These are phyloP conservation scores for Mycena latifolia DNA, from an alignment of 768 basidiomycete species.

Conservation along the genomic window DNA sequence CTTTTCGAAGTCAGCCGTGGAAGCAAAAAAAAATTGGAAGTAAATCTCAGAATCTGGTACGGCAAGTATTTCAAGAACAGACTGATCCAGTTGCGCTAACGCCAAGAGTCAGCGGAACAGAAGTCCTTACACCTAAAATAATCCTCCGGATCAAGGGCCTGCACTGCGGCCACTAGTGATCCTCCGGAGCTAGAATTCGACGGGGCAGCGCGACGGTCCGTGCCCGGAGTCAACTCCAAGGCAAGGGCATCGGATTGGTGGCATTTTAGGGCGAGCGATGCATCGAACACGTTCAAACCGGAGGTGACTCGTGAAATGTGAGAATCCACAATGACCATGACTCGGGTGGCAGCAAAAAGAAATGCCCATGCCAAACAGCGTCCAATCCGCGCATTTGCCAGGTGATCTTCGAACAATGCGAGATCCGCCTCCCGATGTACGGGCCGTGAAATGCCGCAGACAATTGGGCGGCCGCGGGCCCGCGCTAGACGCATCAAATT, in stretches of 20 bases:
- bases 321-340: constrained; percentile 1
- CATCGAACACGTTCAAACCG: neutral
- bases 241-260: too few species aligned
- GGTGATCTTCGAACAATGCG: constrained; percentile 23
- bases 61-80: neutral
- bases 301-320: neutral
- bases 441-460: neutral
- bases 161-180: neutral
- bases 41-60: too few species aligned
- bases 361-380: neutral
- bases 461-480: neutral
- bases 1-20: neutral
- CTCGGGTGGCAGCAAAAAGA: neutral
- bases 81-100: too few species aligned
- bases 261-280: too few species aligned
- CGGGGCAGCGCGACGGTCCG: neutral
- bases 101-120: neutral
- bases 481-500: neutral
- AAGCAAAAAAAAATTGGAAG: neutral
- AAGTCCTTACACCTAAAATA: neutral
- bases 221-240: neutral
- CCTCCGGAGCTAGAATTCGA: neutral
- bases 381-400: neutral
- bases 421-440: constrained; percentile 22
- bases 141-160: neutral